A percentile compares a stretch with the other conserved stretches of the same genome.
Evolutionary conservation across 2,329 filamentous ascomycete genomes (phyloP).

Genomic region (Hypocreales sp.): DNA sequence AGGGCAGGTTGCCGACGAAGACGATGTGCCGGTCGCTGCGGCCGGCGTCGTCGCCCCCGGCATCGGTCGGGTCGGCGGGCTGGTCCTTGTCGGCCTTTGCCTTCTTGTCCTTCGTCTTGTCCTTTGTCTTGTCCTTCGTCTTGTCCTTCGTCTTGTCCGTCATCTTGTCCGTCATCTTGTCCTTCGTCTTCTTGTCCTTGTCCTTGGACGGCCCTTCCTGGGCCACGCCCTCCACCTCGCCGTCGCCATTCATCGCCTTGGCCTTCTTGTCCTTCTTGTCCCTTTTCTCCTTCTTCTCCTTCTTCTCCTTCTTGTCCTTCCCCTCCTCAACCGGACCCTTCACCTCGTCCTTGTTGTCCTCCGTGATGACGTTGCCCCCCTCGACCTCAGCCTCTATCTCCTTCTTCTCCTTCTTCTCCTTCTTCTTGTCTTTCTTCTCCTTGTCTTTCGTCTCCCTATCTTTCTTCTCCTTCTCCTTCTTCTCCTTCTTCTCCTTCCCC

Average conservation of each 20-base stretch:
- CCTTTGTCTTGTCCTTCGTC: conserved; percentile 4
- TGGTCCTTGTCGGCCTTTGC: conserved; percentile 2
- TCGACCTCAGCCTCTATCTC: too few species aligned
- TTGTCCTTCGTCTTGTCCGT: conserved; percentile 16
- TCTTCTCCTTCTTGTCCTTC: conserved; percentile 8
- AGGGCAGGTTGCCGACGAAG: conserved; percentile 66
- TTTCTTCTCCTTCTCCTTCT: conserved; percentile 8
- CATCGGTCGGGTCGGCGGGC: too few species aligned
- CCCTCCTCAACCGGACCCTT: conserved; percentile 11
- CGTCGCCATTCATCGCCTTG: conserved; percentile 6
- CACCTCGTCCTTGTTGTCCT: conserved; percentile 8
- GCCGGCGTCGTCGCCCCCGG: conserved; percentile 4
- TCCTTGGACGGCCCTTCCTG: too few species aligned
- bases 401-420: conserved; percentile 6
- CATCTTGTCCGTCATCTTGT: conserved; percentile 15
- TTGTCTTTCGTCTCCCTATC: conserved; percentile 11
- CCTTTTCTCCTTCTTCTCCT: conserved; percentile 9
- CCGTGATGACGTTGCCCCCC: conserved; percentile 7
- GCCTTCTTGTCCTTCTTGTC: conserved; percentile 7
- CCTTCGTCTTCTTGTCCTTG: conserved; percentile 13
- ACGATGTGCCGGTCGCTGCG: conserved; percentile 15
- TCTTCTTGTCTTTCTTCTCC: conserved; percentile 9
- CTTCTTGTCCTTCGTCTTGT: conserved; percentile 5
- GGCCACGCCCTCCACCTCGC: too few species aligned
- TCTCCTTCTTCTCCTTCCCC: conserved; percentile 10